Evolutionary conservation across 1,284 basidiomycete genomes (phyloP).

Genomic region (Apiotrichum montevideense): DNA sequence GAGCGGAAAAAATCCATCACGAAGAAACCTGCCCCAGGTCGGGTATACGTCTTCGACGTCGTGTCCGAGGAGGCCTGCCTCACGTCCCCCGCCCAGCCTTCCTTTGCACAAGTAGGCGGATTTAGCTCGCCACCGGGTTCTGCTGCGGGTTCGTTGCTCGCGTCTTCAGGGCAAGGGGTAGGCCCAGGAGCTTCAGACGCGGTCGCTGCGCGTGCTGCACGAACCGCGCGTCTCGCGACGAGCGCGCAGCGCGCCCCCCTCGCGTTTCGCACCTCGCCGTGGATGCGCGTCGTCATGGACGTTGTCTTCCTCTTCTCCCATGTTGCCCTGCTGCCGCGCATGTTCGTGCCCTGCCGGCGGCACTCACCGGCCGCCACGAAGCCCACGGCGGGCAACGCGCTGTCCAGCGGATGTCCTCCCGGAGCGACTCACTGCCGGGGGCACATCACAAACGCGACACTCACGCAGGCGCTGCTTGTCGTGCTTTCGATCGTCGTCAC

Average conservation of each 20-base stretch:
- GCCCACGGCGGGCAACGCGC: no score
- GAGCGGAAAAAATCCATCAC: not conserved
- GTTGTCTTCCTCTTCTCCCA: not conserved
- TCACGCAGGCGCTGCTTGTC: not conserved
- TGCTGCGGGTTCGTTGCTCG: no score
- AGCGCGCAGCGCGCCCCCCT: not conserved
- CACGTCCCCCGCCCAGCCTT: no score
- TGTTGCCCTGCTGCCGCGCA: not conserved
- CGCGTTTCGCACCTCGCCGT: not conserved
- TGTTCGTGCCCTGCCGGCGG: conserved; percentile 3
- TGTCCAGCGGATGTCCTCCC: not conserved
- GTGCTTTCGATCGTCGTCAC: not conserved
- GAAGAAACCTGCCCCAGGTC: not conserved
- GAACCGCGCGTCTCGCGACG: not conserved
- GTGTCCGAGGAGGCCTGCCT: not conserved
- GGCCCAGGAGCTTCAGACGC: not conserved
- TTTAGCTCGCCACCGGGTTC: no score
- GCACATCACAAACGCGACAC: not conserved
- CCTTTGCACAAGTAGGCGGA: no score
- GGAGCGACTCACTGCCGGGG: not conserved
- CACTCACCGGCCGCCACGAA: not conserved
- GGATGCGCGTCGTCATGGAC: not conserved
- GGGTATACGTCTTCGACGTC: conserved; percentile 3
- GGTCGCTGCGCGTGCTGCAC: not conserved
- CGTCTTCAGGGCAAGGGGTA: no score